Percentiles rank a stretch among this genome's conserved stretches.
These are phyloP conservation scores for Sporodiniella umbellata DNA, from an alignment of 371 early-diverging fungal genomes.

Conservation along the genomic window DNA sequence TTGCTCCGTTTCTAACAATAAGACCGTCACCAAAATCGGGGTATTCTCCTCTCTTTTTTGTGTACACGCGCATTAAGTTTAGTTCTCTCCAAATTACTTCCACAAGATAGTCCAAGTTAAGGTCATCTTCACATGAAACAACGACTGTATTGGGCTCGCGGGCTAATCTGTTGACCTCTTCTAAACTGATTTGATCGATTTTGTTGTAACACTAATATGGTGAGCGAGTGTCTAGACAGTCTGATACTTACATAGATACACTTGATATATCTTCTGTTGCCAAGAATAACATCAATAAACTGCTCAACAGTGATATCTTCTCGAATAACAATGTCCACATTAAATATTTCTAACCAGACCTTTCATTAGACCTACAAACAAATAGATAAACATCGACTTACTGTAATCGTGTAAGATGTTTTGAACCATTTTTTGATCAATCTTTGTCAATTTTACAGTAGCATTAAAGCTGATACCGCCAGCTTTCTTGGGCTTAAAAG, in stretches of 20 bases:
- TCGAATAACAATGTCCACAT: slow-evolving; percentile 98
- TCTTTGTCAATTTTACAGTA: slow-evolving; percentile 83
- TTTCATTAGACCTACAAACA: too few species aligned
- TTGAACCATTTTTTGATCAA: slow-evolving; percentile 91
- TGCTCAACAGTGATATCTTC: slow-evolving; percentile 98
- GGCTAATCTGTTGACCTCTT: slow-evolving; percentile 93
- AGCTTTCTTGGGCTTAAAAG: slow-evolving; percentile 96
- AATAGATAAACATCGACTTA: slow-evolving; percentile 21
- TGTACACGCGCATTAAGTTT: slow-evolving; percentile 91
- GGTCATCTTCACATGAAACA: slow-evolving; percentile 86
- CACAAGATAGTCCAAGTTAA: slow-evolving; percentile 93
- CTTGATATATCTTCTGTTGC: slow-evolving; percentile 95
- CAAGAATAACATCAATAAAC: slow-evolving; percentile 98
- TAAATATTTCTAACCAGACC: slow-evolving; percentile 74
- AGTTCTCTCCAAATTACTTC: slow-evolving; percentile 90
- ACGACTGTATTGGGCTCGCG: slow-evolving; percentile 89
- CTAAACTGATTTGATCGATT: slow-evolving; percentile 96
- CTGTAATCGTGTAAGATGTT: slow-evolving; percentile 96
- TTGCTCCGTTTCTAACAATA: slow-evolving; percentile 84
- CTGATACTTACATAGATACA: slow-evolving; percentile 83
- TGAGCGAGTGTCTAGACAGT: neutral
- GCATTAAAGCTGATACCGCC: slow-evolving; percentile 97
- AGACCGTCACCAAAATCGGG: slow-evolving; percentile 97
- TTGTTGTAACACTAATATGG: slow-evolving; percentile 87
- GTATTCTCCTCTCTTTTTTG: slow-evolving; percentile 95